Evolutionary conservation across 2,329 filamentous ascomycete genomes (phyloP), one percentile per base, ranked within the genome.

Genomic region (Colletotrichum sp.): DNA sequence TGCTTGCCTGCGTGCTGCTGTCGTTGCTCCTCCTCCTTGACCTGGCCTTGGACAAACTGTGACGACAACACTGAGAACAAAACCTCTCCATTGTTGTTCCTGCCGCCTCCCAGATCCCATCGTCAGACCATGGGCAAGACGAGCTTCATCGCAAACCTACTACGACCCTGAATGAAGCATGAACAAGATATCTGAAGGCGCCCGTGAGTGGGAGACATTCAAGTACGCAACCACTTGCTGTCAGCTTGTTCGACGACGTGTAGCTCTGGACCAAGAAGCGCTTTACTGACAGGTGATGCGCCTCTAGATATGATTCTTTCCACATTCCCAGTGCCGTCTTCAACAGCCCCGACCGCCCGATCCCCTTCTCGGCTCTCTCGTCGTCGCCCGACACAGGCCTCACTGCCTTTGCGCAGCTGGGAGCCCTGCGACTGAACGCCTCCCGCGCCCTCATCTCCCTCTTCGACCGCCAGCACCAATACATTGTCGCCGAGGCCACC

Each of bases 401-500:
- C 60, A 89, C 87, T 2, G 85, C 87, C 8, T 86, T 90, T 67
- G 88, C 89, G 24, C 88, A 91, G 78, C 83, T 91, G 6, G 88
- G 84, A 2, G 83, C 85, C 7, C 80, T 86, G 68, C 84, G 86
- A 16, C 81, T 90, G 6, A 82, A 85, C 36, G 64, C 75, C 5
- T 73, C 76, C 24, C 85, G 88, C 34, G 82, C 84, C 18, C 78
- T 90, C 26, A 84, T 91, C 64, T 91, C 89, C 2, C 81, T 91
- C 21, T 90, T 91, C 75, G 89, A 90, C 77, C 81, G 80, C 6
- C 82, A 83, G 6, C 79, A 84, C 61, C 88, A 91, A 75, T 86
- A 90, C 76, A 81, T 91, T 24, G 81, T 91, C 18, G 88, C 89
- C 69, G 89, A 91, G 76, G 87, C 88, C 8, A 88, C 88, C 1